A percentile compares a stretch with the other conserved stretches of the same genome.
phyloP scores from a whole-genome alignment of 768 basidiomycete genomes.

The Mycena alexandri region DNA sequence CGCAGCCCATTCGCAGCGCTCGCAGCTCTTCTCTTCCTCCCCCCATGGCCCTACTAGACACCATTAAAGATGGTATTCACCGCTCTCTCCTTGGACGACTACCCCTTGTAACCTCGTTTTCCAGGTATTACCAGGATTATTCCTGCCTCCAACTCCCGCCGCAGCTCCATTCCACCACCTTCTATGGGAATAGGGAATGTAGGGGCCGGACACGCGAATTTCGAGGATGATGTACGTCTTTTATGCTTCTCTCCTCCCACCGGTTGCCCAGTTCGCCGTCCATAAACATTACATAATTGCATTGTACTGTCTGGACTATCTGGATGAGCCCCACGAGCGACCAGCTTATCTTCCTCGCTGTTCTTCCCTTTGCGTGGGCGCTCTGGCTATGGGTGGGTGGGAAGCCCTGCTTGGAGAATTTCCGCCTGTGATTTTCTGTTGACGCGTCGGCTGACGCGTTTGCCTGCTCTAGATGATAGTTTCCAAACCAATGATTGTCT shows the following conservation, averaged over 20 bases:
- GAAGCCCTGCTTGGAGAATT: background rate
- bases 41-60: slow-evolving; percentile 69
- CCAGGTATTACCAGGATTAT: slow-evolving; percentile 56
- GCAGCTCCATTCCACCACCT: slow-evolving; percentile 50
- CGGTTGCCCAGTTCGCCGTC: slow-evolving; percentile 30
- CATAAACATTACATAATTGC: slow-evolving; percentile 38
- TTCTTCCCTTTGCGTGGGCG: slow-evolving; percentile 74
- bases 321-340: slow-evolving; percentile 54
- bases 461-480: slow-evolving; percentile 79
- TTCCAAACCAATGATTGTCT: slow-evolving; percentile 84
- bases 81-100: slow-evolving; percentile 55
- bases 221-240: slow-evolving; percentile 79
- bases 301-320: slow-evolving; percentile 40
- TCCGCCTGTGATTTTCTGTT: slow-evolving; percentile 34
- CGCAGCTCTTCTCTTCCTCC: slow-evolving; percentile 7
- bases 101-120: too few species aligned
- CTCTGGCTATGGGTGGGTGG: slow-evolving; percentile 77
- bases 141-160: slow-evolving; percentile 52
- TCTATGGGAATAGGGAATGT: slow-evolving; percentile 66
- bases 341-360: slow-evolving; percentile 71
- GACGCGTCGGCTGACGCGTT: slow-evolving; percentile 33
- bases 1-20: slow-evolving; percentile 16
- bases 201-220: slow-evolving; percentile 69
- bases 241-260: slow-evolving; percentile 37
- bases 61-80: slow-evolving; percentile 63